Evolutionary conservation across 192 early-diverging fungal species (phyloP).

Genomic region (Podila epicladia): DNA sequence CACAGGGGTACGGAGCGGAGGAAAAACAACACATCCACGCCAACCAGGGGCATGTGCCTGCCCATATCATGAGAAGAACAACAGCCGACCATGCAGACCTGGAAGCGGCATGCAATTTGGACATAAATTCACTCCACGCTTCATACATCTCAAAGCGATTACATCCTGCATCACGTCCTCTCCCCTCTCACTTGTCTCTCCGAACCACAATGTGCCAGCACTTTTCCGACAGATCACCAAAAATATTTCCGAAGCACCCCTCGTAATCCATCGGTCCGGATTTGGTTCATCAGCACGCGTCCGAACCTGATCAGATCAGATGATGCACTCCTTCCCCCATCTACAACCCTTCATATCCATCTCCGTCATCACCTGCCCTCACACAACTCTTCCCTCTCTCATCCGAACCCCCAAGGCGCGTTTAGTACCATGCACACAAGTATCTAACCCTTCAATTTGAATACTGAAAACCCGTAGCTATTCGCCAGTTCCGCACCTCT

Average conservation of each 20-base stretch:
- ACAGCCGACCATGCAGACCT: too few relatives aligned
- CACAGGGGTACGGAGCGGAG: not conserved
- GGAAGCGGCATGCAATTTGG: too few relatives aligned
- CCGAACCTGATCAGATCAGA: not conserved
- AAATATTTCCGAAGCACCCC: not conserved
- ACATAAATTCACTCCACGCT: too few relatives aligned
- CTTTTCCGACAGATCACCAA: conserved; percentile 3
- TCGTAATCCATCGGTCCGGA: not conserved
- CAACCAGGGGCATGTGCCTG: too few relatives aligned
- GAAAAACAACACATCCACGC: not conserved
- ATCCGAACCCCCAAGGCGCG: too few relatives aligned
- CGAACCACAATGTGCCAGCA: not conserved
- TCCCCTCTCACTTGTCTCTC: not conserved
- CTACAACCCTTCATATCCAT: too few relatives aligned
- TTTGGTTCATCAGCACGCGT: not conserved
- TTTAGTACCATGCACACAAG: too few relatives aligned
- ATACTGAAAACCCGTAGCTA: not conserved
- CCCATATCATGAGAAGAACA: too few relatives aligned
- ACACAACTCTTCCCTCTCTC: too few relatives aligned
- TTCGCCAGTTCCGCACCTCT: conserved; percentile 57
- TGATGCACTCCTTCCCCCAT: not conserved
- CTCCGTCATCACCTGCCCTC: too few relatives aligned
- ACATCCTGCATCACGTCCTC: not conserved
- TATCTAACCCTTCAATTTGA: too few relatives aligned
- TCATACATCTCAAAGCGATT: too few relatives aligned